Conservation (phyloP, 257 asterid species). For the Henckelia pumila region DNA sequence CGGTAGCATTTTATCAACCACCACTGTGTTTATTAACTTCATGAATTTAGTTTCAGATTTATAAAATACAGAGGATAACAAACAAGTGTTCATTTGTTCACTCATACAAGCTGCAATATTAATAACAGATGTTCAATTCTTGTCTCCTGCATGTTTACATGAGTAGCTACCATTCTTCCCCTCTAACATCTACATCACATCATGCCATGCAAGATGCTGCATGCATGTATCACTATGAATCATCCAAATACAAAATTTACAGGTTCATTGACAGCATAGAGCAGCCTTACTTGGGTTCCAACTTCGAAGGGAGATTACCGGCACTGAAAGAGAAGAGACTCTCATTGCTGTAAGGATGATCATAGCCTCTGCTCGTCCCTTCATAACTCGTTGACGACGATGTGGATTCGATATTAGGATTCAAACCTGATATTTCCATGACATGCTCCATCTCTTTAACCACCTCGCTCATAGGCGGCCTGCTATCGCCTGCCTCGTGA, state of each 20-base stretch:
- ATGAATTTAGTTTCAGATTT: too few relatives aligned
- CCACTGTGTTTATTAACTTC: too few relatives aligned
- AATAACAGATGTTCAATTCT: too few relatives aligned
- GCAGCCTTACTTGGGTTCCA: conserved; percentile 51
- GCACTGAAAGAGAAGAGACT: conserved; percentile 67
- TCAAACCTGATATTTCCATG: conserved; percentile 76
- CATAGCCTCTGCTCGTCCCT: conserved; percentile 41
- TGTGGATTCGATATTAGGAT: conserved; percentile 76
- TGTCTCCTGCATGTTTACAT: too few relatives aligned
- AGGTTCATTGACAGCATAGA: conserved; percentile 5
- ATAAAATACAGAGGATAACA: too few relatives aligned
- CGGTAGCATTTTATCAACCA: too few relatives aligned
- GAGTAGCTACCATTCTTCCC: too few relatives aligned
- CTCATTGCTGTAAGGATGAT: conserved; percentile 71
- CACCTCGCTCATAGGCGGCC: conserved; percentile 85
- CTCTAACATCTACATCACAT: too few relatives aligned
- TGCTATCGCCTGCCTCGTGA: conserved; percentile 43
- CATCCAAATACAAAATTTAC: conserved; percentile 12
- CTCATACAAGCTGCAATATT: too few relatives aligned
- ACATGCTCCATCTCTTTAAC: conserved; percentile 72
- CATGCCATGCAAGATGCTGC: too few relatives aligned
- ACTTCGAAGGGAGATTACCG: conserved; percentile 34
- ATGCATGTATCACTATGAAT: too few relatives aligned
- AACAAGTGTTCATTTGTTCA: too few relatives aligned
- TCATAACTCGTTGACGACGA: conserved; percentile 69